Evolutionary conservation across 2,329 filamentous ascomycete species (phyloP), one percentile per base, ranked within the genome.

Genomic region (Stromatinia cepivora): DNA sequence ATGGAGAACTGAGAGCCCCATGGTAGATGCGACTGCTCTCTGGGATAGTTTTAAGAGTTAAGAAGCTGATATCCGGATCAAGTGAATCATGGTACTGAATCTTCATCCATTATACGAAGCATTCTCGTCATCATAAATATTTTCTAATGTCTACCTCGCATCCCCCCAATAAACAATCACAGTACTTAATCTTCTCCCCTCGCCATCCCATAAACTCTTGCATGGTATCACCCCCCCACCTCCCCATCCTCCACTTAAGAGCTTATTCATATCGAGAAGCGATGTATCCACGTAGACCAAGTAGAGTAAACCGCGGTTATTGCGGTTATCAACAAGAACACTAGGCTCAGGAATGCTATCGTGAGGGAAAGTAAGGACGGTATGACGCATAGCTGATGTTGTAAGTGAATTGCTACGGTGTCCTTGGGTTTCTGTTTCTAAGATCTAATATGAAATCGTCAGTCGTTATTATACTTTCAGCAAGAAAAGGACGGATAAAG

Each of bases 151-250:
- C 54, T 57, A 57, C 31, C 34, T 52, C 17, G 25, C 61, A n/a
- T 48, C n/a, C n/a, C 28, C 28, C 66, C 66, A 68, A 11, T 39
- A 45, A 13, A 68, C 28, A 34, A 56, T 42, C 39, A 69, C 69
- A 28, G 25, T 48, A 36, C 50, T 57, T 20, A 84, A 69, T 58
- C 78, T 77, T 59, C 71, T 71, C 17, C 81, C 82, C 10, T 71
- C 45, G 0, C 70, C 72, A 71, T 81, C 78, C 82, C 82, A 84
- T 36, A 84, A 74, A 39, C 80, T 82, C 56, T 70, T 73, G 57
- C 82, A 84, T 6, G 82, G 82, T 36, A 84, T 77, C 8, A 80
- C 70, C 0, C 80, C 75, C 9, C 65, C 67, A 53, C n/a, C 28
- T 31, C 58, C 45, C 46, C 20, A 22, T 61, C 65, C 59, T 50